Evolutionary conservation across 2,329 filamentous ascomycete genomes (phyloP).

Genomic region (Colletotrichum tabaci): DNA sequence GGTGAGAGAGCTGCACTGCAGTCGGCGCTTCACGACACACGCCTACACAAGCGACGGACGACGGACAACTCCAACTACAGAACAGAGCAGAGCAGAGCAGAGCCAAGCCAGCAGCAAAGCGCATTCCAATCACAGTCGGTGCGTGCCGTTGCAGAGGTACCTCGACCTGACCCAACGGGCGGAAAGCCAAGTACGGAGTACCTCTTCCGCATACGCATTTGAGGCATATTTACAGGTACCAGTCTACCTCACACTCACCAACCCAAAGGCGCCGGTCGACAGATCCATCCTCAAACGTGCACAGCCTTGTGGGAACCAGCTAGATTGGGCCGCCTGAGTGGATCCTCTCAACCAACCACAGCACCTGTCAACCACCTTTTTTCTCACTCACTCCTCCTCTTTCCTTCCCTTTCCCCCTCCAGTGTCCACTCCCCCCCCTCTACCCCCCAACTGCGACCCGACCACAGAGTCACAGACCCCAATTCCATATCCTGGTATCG

Average conservation of each 20-base stretch:
- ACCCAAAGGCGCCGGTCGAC: constrained; percentile 30
- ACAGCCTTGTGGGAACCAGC: constrained; percentile 45
- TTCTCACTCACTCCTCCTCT: constrained; percentile 1
- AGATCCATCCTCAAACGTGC: constrained; percentile 45
- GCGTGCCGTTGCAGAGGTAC: constrained; percentile 39
- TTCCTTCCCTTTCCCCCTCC: background rate
- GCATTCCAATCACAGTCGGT: constrained; percentile 37
- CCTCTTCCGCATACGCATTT: background rate
- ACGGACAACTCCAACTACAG: constrained; percentile 1
- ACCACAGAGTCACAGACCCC: constrained; percentile 22
- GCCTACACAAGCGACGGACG: background rate
- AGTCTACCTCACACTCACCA: constrained; percentile 5
- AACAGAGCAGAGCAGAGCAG: background rate
- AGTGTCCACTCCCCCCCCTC: background rate
- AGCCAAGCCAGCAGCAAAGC: constrained; percentile 22
- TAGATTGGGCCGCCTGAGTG: constrained; percentile 33
- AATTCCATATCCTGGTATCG: constrained; percentile 21
- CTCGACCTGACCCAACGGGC: constrained; percentile 8
- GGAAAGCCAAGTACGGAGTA: constrained; percentile 8
- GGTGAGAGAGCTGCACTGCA: background rate
- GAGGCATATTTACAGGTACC: constrained; percentile 21
- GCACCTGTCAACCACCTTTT: constrained; percentile 4
- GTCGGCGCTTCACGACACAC: constrained; percentile 1
- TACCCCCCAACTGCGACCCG: constrained; percentile 16
- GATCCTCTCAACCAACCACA: constrained; percentile 23